A percentile compares a stretch with the other conserved stretches of the same genome.
Conservation (phyloP, 495 filamentous ascomycete genomes). For the Ascobolus immersus region DNA sequence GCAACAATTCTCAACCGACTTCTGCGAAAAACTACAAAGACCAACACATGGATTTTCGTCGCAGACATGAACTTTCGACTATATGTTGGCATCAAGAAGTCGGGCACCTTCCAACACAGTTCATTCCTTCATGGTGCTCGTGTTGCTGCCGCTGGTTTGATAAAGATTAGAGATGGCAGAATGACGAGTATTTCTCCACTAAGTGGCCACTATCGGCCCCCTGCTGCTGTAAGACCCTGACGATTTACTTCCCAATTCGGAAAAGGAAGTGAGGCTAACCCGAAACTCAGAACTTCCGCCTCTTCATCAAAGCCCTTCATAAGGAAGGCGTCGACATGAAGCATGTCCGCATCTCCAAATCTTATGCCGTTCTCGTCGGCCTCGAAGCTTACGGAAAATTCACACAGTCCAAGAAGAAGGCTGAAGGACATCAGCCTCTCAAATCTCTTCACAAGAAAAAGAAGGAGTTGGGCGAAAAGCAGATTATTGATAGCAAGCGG, state of each 20-base stretch:
- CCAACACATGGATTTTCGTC: slow-evolving; percentile 78
- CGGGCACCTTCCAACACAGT: slow-evolving; percentile 70
- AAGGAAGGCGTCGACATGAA: slow-evolving; percentile 57
- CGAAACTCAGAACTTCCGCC: slow-evolving; percentile 36
- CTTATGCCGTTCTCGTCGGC: slow-evolving; percentile 58
- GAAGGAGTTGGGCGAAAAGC: too few species aligned
- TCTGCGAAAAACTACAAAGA: slow-evolving; percentile 41
- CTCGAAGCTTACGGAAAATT: slow-evolving; percentile 48
- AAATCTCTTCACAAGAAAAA: too few species aligned
- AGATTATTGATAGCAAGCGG: too few species aligned
- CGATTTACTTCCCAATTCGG: background rate
- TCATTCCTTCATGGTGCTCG: slow-evolving; percentile 64
- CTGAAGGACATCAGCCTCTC: too few species aligned
- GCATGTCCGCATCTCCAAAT: slow-evolving; percentile 47
- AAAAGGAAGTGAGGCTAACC: background rate
- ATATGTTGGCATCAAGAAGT: slow-evolving; percentile 76
- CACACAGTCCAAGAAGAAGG: slow-evolving; percentile 29
- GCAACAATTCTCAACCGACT: slow-evolving; percentile 44
- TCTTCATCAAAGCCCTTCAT: slow-evolving; percentile 47
- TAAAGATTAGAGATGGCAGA: slow-evolving; percentile 59
- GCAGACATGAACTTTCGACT: slow-evolving; percentile 65
- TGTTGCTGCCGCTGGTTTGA: slow-evolving; percentile 59
- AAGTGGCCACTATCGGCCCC: slow-evolving; percentile 71
- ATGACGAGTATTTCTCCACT: slow-evolving; percentile 30
- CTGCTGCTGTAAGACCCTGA: slow-evolving; percentile 17